phyloP scores from a whole-genome alignment of 169 alveolate genomes.

The Babesia ovata region DNA sequence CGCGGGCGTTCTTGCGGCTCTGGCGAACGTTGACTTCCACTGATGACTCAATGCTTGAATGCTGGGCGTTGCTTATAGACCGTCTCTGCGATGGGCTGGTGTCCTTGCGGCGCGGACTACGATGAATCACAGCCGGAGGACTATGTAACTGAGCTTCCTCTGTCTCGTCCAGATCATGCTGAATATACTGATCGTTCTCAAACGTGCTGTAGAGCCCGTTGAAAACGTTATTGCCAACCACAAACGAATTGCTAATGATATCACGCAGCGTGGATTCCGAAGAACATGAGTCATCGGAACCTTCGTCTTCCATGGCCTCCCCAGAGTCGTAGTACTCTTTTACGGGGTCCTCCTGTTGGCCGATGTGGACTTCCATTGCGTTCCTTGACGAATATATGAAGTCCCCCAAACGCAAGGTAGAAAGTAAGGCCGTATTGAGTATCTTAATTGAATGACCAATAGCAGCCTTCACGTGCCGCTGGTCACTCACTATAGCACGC shows the following conservation, averaged over 20 bases:
- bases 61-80: background rate
- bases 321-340: constrained; percentile 37
- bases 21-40: background rate
- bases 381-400: constrained; percentile 15
- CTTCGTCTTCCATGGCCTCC: constrained; percentile 29
- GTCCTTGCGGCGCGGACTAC: constrained; percentile 20
- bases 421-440: constrained; percentile 59
- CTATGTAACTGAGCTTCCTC: constrained; percentile 5
- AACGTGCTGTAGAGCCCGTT: constrained; percentile 51
- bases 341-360: constrained; percentile 17
- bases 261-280: constrained; percentile 40
- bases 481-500: constrained; percentile 19
- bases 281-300: constrained; percentile 27
- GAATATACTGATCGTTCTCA: constrained; percentile 65
- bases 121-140: constrained; percentile 2
- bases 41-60: constrained; percentile 3
- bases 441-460: constrained; percentile 32
- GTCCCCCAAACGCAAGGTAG: constrained; percentile 55
- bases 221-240: constrained; percentile 18
- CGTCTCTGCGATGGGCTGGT: constrained; percentile 8
- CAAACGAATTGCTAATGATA: constrained; percentile 35
- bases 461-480: constrained; percentile 16
- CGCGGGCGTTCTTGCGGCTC: constrained; percentile 27
- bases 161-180: constrained; percentile 28
- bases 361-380: constrained; percentile 21